Conservation (phyloP, 768 basidiomycete species). For the Mycena haematopus region DNA sequence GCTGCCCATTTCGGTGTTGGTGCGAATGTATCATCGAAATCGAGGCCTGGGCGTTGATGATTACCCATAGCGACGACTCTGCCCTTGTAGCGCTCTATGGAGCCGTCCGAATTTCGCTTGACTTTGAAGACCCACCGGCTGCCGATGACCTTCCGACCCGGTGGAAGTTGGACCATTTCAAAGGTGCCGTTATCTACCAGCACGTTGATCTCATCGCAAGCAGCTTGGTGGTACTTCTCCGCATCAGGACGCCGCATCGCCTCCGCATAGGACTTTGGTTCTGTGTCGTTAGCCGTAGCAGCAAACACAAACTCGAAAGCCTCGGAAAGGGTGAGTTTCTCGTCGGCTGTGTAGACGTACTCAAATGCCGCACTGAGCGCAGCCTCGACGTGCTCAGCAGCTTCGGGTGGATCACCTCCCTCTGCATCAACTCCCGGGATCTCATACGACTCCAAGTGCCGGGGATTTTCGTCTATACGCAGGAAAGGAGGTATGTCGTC, state of each 20-base stretch:
- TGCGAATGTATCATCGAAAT: slow-evolving; percentile 32
- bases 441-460: not conserved
- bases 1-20: slow-evolving; percentile 32
- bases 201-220: slow-evolving; percentile 36
- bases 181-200: slow-evolving; percentile 40
- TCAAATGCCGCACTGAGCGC: slow-evolving; percentile 1
- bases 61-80: slow-evolving; percentile 29
- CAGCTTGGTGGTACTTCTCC: slow-evolving; percentile 36
- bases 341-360: slow-evolving; percentile 11
- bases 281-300: slow-evolving; percentile 19
- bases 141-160: slow-evolving; percentile 31
- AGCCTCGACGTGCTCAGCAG: not conserved
- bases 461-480: not conserved
- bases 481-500: slow-evolving; percentile 13
- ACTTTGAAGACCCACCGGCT: slow-evolving; percentile 30
- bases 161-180: slow-evolving; percentile 41
- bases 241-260: slow-evolving; percentile 28
- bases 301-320: not conserved
- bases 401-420: not conserved
- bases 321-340: not conserved
- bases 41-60: slow-evolving; percentile 37
- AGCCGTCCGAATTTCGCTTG: slow-evolving; percentile 30
- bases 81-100: not conserved
- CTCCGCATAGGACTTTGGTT: slow-evolving; percentile 31
- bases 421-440: not conserved